phyloP scores from a whole-genome alignment of 2,329 filamentous ascomycete genomes.

The Dothideomycetes sp. region DNA sequence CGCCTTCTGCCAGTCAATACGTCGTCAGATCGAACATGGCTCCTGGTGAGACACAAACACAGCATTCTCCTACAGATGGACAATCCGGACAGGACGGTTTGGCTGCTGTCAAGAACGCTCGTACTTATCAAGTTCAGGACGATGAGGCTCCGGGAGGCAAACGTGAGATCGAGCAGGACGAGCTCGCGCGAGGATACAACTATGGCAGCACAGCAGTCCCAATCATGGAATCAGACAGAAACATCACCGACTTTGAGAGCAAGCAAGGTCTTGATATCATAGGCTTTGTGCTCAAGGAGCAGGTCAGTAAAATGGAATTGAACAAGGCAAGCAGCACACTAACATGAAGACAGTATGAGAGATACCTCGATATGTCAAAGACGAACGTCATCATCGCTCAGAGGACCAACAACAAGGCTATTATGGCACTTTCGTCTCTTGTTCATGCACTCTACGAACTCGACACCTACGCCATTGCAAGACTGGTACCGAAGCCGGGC shows the following conservation, averaged over 20 bases:
- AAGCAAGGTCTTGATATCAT: slow-evolving; percentile 67
- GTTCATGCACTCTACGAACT: slow-evolving; percentile 80
- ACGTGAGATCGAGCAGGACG: slow-evolving; percentile 68
- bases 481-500: slow-evolving; percentile 75
- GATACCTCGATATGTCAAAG: slow-evolving; percentile 77
- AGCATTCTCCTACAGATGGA: slow-evolving; percentile 42
- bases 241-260: slow-evolving; percentile 81
- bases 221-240: slow-evolving; percentile 77
- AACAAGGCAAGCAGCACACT: neutral
- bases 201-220: slow-evolving; percentile 88
- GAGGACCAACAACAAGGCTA: slow-evolving; percentile 70
- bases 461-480: slow-evolving; percentile 75
- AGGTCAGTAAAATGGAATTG: slow-evolving; percentile 39
- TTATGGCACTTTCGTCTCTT: slow-evolving; percentile 77
- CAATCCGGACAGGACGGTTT: slow-evolving; percentile 40
- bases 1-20: slow-evolving; percentile 69
- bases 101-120: slow-evolving; percentile 63
- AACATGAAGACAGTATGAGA: slow-evolving; percentile 50
- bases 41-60: slow-evolving; percentile 40
- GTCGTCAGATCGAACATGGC: slow-evolving; percentile 44
- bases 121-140: slow-evolving; percentile 74
- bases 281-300: slow-evolving; percentile 69
- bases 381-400: slow-evolving; percentile 68
- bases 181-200: slow-evolving; percentile 84
- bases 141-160: slow-evolving; percentile 67